Evolutionary conservation across 2,329 filamentous ascomycete species (phyloP).

Genomic region (Colletotrichum incanum): DNA sequence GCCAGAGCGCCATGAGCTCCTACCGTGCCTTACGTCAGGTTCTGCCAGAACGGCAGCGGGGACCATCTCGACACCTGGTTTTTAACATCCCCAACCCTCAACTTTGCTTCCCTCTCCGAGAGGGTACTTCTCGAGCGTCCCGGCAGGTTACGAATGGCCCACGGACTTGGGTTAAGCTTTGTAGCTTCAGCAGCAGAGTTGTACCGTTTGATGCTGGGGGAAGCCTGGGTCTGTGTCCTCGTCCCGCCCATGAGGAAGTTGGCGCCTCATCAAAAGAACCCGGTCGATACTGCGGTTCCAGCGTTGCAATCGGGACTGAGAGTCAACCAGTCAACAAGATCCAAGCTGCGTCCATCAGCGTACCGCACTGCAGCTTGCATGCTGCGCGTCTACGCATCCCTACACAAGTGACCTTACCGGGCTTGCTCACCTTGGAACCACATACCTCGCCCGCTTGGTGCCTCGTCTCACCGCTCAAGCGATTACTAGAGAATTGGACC

Average conservation of each 20-base stretch:
- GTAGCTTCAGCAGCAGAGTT: not conserved
- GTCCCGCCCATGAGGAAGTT: not conserved
- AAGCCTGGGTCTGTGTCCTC: not conserved
- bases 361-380: constrained; percentile 1
- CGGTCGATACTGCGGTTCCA: not conserved
- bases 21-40: constrained; percentile 5
- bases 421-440: not conserved
- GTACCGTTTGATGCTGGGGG: not conserved
- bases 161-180: not conserved
- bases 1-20: not conserved
- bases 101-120: not conserved
- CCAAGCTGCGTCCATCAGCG: not conserved
- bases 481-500: not conserved
- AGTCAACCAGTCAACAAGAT: constrained; percentile 3
- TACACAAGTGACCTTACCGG: not conserved
- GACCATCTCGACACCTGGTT: not conserved
- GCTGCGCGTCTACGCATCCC: not conserved
- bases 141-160: not conserved
- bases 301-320: not conserved
- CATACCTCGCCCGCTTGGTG: not conserved
- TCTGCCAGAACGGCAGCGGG: not conserved
- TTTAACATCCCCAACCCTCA: not conserved
- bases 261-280: not conserved
- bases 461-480: constrained; percentile 17
- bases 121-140: not conserved